These are phyloP conservation scores for Ganoderma leucocontextum DNA, from an alignment of 1,284 basidiomycete species.

Conservation along the genomic window DNA sequence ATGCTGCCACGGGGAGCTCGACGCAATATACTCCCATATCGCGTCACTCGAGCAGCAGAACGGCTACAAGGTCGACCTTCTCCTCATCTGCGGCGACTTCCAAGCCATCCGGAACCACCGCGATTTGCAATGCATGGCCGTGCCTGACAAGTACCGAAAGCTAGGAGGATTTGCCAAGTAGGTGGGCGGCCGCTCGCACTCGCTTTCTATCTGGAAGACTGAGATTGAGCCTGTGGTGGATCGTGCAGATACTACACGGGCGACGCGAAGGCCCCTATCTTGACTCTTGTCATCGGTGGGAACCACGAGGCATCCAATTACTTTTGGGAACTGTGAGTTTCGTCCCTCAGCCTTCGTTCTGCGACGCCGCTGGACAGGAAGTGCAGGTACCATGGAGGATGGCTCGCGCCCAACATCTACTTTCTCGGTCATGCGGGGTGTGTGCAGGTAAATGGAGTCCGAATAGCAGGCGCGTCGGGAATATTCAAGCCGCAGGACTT, in stretches of 20 bases:
- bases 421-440: slow-evolving; percentile 94
- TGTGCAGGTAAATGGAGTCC: slow-evolving; percentile 85
- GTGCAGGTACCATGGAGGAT: slow-evolving; percentile 89
- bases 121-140: slow-evolving; percentile 92
- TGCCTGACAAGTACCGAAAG: slow-evolving; percentile 88
- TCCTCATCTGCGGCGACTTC: slow-evolving; percentile 96
- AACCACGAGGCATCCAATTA: slow-evolving; percentile 99
- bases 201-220: background rate
- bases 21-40: slow-evolving; percentile 88
- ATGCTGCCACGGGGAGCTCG: slow-evolving; percentile 93
- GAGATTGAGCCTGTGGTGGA: background rate
- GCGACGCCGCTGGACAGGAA: slow-evolving; percentile 2
- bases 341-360: slow-evolving; percentile 2
- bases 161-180: slow-evolving; percentile 89
- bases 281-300: slow-evolving; percentile 96
- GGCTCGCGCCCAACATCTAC: slow-evolving; percentile 97
- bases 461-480: slow-evolving; percentile 91
- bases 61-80: slow-evolving; percentile 78
- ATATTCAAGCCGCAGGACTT: slow-evolving; percentile 93
- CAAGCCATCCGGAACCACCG: slow-evolving; percentile 89
- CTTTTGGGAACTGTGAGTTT: slow-evolving; percentile 91
- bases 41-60: slow-evolving; percentile 66
- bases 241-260: slow-evolving; percentile 82
- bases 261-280: slow-evolving; percentile 79
- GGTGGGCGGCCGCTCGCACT: slow-evolving; percentile 38